Conservation (phyloP, 2,329 filamentous ascomycete genomes). For the Aureobasidium sp. region DNA sequence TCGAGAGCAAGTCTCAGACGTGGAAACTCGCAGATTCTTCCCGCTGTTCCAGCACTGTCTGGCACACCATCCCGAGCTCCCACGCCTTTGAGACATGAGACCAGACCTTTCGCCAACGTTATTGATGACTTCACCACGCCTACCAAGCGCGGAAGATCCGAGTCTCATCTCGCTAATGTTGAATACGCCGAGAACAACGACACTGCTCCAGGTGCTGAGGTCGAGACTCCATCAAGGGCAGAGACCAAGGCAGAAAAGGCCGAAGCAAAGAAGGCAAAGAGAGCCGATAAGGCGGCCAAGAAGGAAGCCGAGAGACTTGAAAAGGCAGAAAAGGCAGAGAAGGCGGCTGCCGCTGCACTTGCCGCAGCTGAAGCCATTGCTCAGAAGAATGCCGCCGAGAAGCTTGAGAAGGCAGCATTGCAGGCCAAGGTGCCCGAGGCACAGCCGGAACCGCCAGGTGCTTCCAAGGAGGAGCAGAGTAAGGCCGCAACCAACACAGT, state of each 20-base stretch:
- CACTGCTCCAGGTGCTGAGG: neutral
- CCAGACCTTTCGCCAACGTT: neutral
- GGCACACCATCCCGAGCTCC: constrained; percentile 29
- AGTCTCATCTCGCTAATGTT: constrained; percentile 9
- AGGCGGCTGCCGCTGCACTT: neutral
- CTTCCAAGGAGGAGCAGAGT: constrained; percentile 6
- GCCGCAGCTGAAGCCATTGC: neutral
- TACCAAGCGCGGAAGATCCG: constrained; percentile 11
- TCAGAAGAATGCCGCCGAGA: constrained; percentile 1
- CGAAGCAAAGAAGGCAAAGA: constrained; percentile 14
- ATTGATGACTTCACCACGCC: constrained; percentile 3
- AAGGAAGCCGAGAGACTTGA: constrained; percentile 5
- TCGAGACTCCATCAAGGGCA: neutral
- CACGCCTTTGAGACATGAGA: constrained; percentile 24
- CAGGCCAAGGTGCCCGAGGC: constrained; percentile 16
- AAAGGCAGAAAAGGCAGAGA: constrained; percentile 14
- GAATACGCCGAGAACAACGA: neutral
- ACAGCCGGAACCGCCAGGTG: constrained; percentile 17
- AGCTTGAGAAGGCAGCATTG: constrained; percentile 13
- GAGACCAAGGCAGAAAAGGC: constrained; percentile 14
- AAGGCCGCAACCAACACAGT: constrained; percentile 1
- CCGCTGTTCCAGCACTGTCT: constrained; percentile 36
- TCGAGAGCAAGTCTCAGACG: constrained; percentile 31
- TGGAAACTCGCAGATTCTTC: constrained; percentile 28
- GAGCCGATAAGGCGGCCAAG: constrained; percentile 19